Evolutionary conservation across 352 stramenopile species (phyloP).

Genomic region (Phytopythium cucurbitacearum): DNA sequence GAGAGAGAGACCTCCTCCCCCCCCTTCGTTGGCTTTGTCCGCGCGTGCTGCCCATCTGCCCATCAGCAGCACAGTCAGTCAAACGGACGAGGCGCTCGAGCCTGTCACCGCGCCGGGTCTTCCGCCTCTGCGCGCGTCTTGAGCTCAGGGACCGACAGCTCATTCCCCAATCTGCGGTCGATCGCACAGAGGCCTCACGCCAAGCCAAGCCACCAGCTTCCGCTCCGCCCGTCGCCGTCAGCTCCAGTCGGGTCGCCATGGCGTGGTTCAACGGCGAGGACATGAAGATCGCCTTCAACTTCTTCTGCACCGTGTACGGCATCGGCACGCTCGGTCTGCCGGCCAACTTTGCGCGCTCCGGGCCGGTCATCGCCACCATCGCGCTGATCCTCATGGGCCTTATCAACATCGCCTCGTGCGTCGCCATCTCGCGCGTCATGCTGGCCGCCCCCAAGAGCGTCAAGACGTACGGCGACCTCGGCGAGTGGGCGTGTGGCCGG

Average conservation of each 20-base stretch:
- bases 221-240: background rate
- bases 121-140: too few species aligned
- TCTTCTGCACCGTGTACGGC: slow-evolving; percentile 64
- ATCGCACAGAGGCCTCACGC: too few species aligned
- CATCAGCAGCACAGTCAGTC: too few species aligned
- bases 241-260: slow-evolving; percentile 20
- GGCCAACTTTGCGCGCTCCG: slow-evolving; percentile 58
- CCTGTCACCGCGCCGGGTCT: too few species aligned
- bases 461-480: slow-evolving; percentile 58
- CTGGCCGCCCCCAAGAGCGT: slow-evolving; percentile 50
- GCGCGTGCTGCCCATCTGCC: too few species aligned
- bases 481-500: slow-evolving; percentile 48
- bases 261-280: slow-evolving; percentile 57
- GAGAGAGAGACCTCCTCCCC: too few species aligned
- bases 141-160: too few species aligned
- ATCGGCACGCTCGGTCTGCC: slow-evolving; percentile 61
- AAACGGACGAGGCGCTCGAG: too few species aligned
- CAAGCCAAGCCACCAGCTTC: background rate
- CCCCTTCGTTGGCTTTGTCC: too few species aligned
- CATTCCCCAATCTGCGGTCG: too few species aligned
- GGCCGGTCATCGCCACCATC: slow-evolving; percentile 33
- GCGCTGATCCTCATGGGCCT: slow-evolving; percentile 58
- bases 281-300: slow-evolving; percentile 58
- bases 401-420: slow-evolving; percentile 54
- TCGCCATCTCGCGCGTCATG: slow-evolving; percentile 56